These are phyloP conservation scores for Saccharomycopsis amapae DNA, from an alignment of 805 yeast genomes.

Conservation along the genomic window DNA sequence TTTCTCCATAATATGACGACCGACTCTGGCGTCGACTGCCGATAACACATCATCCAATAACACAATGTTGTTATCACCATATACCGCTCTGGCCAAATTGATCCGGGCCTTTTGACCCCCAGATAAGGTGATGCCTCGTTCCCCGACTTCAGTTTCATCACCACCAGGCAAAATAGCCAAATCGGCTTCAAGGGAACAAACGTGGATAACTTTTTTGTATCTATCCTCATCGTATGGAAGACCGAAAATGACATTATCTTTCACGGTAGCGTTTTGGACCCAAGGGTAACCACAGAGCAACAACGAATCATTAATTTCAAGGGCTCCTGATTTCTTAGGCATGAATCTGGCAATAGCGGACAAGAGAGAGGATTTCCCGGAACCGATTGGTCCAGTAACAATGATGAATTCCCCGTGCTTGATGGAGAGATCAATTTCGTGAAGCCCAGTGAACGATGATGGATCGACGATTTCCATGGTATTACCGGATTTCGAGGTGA, in stretches of 20 bases:
- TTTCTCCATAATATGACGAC: conserved; percentile 53
- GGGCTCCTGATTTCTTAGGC: conserved; percentile 44
- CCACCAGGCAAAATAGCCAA: conserved; percentile 57
- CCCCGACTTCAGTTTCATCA: conserved; percentile 66
- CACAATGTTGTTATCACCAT: conserved; percentile 50
- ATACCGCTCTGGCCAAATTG: conserved; percentile 62
- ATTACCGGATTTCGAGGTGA: conserved; percentile 1
- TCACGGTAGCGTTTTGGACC: conserved; percentile 67
- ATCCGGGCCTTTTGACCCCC: conserved; percentile 76
- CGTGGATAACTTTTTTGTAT: conserved; percentile 47
- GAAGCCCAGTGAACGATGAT: conserved; percentile 16
- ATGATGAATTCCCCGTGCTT: conserved; percentile 60
- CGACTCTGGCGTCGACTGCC: conserved; percentile 75
- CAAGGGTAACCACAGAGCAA: conserved; percentile 50
- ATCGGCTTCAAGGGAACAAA: conserved; percentile 55
- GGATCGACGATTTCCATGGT: conserved; percentile 20
- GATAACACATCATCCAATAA: conserved; percentile 63
- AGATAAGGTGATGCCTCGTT: conserved; percentile 64
- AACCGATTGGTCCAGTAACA: conserved; percentile 70
- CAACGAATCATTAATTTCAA: conserved; percentile 41
- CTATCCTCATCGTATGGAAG: conserved; percentile 35
- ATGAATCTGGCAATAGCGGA: conserved; percentile 62
- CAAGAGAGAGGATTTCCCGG: conserved; percentile 68
- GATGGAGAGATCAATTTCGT: conserved; percentile 40
- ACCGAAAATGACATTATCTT: conserved; percentile 62